These are phyloP conservation scores for Rosa multiflora DNA, from an alignment of 306 rosid genomes.

Conservation along the genomic window DNA sequence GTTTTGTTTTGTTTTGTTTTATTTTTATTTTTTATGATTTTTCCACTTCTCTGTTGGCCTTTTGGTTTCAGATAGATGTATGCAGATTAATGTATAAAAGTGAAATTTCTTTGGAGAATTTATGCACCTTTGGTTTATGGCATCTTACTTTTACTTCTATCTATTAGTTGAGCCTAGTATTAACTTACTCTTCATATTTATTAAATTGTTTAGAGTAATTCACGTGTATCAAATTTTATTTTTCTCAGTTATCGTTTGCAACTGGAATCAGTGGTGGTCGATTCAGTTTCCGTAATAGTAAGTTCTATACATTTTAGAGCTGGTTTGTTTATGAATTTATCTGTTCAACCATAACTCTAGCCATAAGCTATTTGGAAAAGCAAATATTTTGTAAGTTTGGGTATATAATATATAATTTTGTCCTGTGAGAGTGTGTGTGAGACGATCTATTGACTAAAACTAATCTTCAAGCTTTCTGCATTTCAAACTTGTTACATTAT, in stretches of 20 bases:
- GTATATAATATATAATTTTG: not conserved
- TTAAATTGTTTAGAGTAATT: too few relatives aligned
- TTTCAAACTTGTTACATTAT: not conserved
- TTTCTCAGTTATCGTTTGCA: not conserved
- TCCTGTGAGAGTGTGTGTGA: not conserved
- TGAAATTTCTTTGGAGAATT: too few relatives aligned
- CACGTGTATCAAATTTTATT: not conserved
- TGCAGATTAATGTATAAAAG: not conserved
- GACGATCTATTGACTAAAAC: not conserved
- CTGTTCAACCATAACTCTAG: not conserved
- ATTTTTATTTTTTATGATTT: not conserved
- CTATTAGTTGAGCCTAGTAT: too few relatives aligned
- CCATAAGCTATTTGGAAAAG: not conserved
- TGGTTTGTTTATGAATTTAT: not conserved
- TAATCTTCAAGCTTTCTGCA: not conserved
- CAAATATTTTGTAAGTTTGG: not conserved
- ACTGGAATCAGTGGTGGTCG: not conserved
- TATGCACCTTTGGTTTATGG: too few relatives aligned
- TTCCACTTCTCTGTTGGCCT: not conserved
- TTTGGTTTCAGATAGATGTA: not conserved
- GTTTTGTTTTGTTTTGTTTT: not conserved
- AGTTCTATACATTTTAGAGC: not conserved
- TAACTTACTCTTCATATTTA: too few relatives aligned
- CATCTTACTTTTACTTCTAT: too few relatives aligned
- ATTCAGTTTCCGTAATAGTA: not conserved